Base-by-base conservation (phyloP, 306 rosid species). In the Fragaria iinumae region DNA sequence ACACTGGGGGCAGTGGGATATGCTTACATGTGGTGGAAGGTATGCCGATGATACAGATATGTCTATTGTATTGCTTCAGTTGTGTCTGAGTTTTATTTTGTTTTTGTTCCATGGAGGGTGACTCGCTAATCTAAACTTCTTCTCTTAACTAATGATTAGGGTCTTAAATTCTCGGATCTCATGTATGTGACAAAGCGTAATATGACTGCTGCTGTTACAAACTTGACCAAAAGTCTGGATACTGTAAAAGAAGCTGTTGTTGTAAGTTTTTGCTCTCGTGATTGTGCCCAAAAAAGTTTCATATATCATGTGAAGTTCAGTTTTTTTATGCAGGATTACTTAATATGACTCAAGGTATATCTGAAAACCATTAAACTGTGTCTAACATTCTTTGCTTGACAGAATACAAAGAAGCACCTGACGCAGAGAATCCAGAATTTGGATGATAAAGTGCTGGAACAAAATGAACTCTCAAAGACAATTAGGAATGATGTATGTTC, bases 1-100 rank as follows among this genome's bases (percentile, higher is more conserved):
- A 82, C 93, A 17, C 27, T 90, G 75, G 99, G 98, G 47, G 98
- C 86, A 32, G 41, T 88, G 83, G 97, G 99, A 72, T 96, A 96
- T 69, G 96, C 94, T 62, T 96, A 96, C 90, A 92, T 96, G 99
- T 83, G 96, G 96, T 92, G 91, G 98, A 96, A 93, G 99, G 99
- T 96, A 72, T 45, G 68, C 29, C 43, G 67, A 48, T 70, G 38
- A 66, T 48, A 29, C 77, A 67, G 17, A 36, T 59, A 16, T 78
- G 20, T 41, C 63, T 38, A 64, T 34, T 55, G 20, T 67, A n/a
- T 50, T 18, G 17, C 21, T 38, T 75, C n/a, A 8, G 17, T 77
- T 73, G 65, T 32, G 72, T 77, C 43, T 76, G 73, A 38, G 66
- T 20, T 62, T 8, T 44, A 68, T 79, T 45, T 27, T 66, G n/a